These are phyloP conservation scores for Astragalus membranaceus DNA, from an alignment of 306 rosid genomes.

Conservation along the genomic window DNA sequence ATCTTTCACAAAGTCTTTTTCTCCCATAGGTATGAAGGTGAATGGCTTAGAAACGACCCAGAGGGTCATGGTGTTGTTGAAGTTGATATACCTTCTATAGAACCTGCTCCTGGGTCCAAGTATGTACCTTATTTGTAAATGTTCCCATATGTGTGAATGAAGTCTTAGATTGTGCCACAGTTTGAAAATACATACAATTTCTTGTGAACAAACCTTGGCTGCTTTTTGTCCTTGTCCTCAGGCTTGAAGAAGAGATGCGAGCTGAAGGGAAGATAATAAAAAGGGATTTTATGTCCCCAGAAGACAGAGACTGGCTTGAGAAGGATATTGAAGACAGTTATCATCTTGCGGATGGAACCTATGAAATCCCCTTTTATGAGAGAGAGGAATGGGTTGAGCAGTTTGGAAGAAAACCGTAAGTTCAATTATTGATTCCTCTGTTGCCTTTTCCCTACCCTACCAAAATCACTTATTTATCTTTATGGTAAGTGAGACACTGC, in stretches of 20 bases:
- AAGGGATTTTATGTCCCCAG: slow-evolving; percentile 72
- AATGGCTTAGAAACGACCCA: slow-evolving; percentile 82
- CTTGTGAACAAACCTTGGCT: slow-evolving; percentile 17
- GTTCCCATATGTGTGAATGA: neutral
- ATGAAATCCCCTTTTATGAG: slow-evolving; percentile 74
- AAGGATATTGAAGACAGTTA: slow-evolving; percentile 89
- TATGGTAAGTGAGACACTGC: neutral
- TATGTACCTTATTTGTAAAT: slow-evolving; percentile 31
- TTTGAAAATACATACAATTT: slow-evolving; percentile 10
- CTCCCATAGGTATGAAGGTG: slow-evolving; percentile 85
- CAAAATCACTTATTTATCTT: slow-evolving; percentile 3
- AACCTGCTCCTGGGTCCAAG: slow-evolving; percentile 92
- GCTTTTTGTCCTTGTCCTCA: slow-evolving; percentile 29
- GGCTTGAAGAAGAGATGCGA: slow-evolving; percentile 92
- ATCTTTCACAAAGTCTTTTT: slow-evolving; percentile 13
- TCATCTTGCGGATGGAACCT: slow-evolving; percentile 42
- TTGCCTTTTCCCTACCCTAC: neutral
- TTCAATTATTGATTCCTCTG: slow-evolving; percentile 12
- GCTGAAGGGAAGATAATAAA: slow-evolving; percentile 68
- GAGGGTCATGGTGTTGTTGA: slow-evolving; percentile 96
- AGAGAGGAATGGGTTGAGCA: slow-evolving; percentile 59
- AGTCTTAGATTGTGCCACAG: slow-evolving; percentile 5
- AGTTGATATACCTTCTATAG: slow-evolving; percentile 82
- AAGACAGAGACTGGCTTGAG: slow-evolving; percentile 88
- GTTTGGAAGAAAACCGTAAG: slow-evolving; percentile 81